Percentiles rank a stretch among this genome's conserved stretches.
Conservation (phyloP, 192 early-diverging fungal species). For the Backusella tuberculispora region DNA sequence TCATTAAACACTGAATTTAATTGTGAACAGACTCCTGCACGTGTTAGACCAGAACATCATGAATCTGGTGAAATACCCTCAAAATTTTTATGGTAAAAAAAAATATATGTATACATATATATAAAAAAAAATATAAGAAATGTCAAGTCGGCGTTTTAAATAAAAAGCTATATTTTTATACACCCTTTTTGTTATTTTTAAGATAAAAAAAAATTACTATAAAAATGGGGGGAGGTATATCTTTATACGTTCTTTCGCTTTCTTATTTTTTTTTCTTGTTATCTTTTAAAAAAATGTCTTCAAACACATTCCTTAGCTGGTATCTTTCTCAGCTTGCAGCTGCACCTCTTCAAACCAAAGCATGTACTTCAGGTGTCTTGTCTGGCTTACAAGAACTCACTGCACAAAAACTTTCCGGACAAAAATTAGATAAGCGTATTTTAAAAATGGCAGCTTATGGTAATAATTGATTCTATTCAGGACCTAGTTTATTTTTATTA, state of each 20-base stretch:
- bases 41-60: background rate
- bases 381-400: conserved; percentile 81
- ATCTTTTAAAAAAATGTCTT: background rate
- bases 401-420: conserved; percentile 67
- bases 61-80: background rate
- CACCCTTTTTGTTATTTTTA: background rate
- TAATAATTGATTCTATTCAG: conserved; percentile 26
- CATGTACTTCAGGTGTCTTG: conserved; percentile 73
- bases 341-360: conserved; percentile 81
- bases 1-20: conserved; percentile 25
- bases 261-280: background rate
- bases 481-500: background rate
- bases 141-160: conserved; percentile 3
- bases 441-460: conserved; percentile 84
- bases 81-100: conserved; percentile 4
- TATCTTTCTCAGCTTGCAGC: conserved; percentile 65
- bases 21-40: background rate
- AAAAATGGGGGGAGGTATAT: background rate
- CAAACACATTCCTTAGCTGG: conserved; percentile 49
- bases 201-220: background rate
- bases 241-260: background rate
- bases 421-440: conserved; percentile 61
- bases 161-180: background rate
- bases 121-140: background rate
- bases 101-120: background rate